Evolutionary conservation across 2,329 filamentous ascomycete genomes (phyloP).

Genomic region (Colletotrichum caudatum): DNA sequence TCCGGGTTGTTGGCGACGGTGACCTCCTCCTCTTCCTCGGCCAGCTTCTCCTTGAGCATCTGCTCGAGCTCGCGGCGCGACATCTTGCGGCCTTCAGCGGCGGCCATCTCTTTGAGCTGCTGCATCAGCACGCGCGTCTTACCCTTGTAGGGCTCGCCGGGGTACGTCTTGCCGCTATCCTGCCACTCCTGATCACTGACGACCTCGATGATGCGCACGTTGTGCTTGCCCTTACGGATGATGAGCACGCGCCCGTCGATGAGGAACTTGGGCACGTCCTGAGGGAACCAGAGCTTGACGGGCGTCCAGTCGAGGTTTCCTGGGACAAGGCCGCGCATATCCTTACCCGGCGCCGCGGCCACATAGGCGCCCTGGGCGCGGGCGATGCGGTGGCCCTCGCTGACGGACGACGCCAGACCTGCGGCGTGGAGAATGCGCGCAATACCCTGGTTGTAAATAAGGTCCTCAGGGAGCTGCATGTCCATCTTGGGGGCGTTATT

Average conservation of each 20-base stretch:
- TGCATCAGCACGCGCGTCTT: constrained; percentile 58
- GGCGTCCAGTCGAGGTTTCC: constrained; percentile 71
- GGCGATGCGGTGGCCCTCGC: constrained; percentile 71
- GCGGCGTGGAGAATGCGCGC: constrained; percentile 70
- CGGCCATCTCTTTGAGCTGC: constrained; percentile 52
- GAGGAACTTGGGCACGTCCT: constrained; percentile 70
- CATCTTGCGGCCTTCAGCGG: constrained; percentile 47
- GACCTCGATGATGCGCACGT: constrained; percentile 71
- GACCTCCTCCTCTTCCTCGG: constrained; percentile 43
- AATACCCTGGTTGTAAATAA: constrained; percentile 67
- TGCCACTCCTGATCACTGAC: constrained; percentile 68
- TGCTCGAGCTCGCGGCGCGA: constrained; percentile 47
- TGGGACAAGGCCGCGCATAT: constrained; percentile 57
- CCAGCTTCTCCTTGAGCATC: constrained; percentile 47
- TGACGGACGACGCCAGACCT: constrained; percentile 67
- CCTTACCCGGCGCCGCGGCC: constrained; percentile 61
- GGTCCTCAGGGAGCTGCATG: constrained; percentile 68
- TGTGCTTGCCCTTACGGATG: constrained; percentile 73
- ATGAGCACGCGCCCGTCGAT: constrained; percentile 70
- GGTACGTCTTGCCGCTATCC: constrained; percentile 62
- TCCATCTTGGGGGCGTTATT: constrained; percentile 66
- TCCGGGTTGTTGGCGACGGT: constrained; percentile 55
- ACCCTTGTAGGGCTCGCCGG: constrained; percentile 65
- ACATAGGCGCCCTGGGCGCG: constrained; percentile 70
- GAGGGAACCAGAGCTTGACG: constrained; percentile 69